phyloP scores from a whole-genome alignment of 306 rosid species.

The Prunus armeniaca region DNA sequence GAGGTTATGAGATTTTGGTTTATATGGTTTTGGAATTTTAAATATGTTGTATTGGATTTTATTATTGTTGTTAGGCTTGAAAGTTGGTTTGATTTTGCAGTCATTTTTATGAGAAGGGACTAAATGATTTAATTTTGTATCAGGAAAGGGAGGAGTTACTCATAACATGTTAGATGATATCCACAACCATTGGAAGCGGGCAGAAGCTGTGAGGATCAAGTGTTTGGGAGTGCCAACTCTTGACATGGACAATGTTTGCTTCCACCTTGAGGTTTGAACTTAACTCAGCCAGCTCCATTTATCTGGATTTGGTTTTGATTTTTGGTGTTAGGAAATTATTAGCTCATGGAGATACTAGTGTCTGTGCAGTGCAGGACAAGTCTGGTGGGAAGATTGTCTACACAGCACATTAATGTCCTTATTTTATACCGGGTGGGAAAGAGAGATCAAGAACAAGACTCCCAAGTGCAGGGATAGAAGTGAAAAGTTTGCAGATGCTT shows the following conservation, averaged over 20 bases:
- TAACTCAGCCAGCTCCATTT: not conserved
- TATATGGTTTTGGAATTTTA: too few species aligned
- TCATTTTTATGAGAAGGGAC: not conserved
- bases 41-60: too few species aligned
- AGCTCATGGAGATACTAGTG: slow-evolving; percentile 32
- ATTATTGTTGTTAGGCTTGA: not conserved
- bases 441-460: slow-evolving; percentile 26
- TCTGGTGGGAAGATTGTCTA: slow-evolving; percentile 73
- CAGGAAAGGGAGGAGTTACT: slow-evolving; percentile 87
- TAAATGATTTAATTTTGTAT: slow-evolving; percentile 27
- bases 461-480: slow-evolving; percentile 20
- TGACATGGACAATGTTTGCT: slow-evolving; percentile 78
- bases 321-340: slow-evolving; percentile 15
- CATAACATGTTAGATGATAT: slow-evolving; percentile 90
- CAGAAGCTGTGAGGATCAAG: slow-evolving; percentile 96
- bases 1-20: too few species aligned
- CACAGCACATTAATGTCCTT: slow-evolving; percentile 59
- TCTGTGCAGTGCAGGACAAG: slow-evolving; percentile 54
- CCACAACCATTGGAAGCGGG: slow-evolving; percentile 88
- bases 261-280: slow-evolving; percentile 75
- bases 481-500: not conserved
- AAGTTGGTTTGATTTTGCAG: not conserved
- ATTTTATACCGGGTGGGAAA: slow-evolving; percentile 76
- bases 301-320: not conserved
- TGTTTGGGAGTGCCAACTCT: slow-evolving; percentile 94